These are phyloP conservation scores for Fusarium secorum DNA, from an alignment of 2,329 filamentous ascomycete genomes.

Conservation along the genomic window DNA sequence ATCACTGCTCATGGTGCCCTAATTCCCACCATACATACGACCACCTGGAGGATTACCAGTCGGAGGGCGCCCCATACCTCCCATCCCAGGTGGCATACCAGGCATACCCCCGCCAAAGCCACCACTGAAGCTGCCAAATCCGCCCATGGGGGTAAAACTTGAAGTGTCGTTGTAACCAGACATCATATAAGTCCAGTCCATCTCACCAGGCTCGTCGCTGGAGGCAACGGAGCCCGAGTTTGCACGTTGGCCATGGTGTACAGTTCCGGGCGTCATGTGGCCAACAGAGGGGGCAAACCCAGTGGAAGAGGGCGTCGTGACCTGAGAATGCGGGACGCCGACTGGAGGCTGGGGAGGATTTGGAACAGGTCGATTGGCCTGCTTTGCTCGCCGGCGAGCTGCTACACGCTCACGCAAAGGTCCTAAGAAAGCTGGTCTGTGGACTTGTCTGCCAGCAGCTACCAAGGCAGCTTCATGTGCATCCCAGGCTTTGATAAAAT, in stretches of 20 bases:
- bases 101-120: slow-evolving; percentile 38
- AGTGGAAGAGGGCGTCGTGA: slow-evolving; percentile 40
- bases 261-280: slow-evolving; percentile 15
- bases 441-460: slow-evolving; percentile 53
- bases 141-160: slow-evolving; percentile 43
- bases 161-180: slow-evolving; percentile 51
- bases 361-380: slow-evolving; percentile 41
- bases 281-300: slow-evolving; percentile 46
- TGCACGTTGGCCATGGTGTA: slow-evolving; percentile 9
- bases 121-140: slow-evolving; percentile 42
- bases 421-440: slow-evolving; percentile 57
- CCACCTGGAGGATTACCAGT: slow-evolving; percentile 26
- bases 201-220: slow-evolving; percentile 46
- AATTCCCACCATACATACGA: slow-evolving; percentile 42
- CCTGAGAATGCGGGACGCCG: slow-evolving; percentile 34
- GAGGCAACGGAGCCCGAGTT: slow-evolving; percentile 33
- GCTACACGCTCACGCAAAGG: slow-evolving; percentile 56
- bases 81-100: slow-evolving; percentile 30
- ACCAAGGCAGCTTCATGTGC: slow-evolving; percentile 59
- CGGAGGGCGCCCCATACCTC: slow-evolving; percentile 26
- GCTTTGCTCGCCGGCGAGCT: slow-evolving; percentile 44
- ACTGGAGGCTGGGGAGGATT: slow-evolving; percentile 37
- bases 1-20: slow-evolving; percentile 14
- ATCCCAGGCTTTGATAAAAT: slow-evolving; percentile 70
- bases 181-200: slow-evolving; percentile 61